These are phyloP conservation scores for Agaricus subrufescens DNA, from an alignment of 768 basidiomycete species.

Conservation along the genomic window DNA sequence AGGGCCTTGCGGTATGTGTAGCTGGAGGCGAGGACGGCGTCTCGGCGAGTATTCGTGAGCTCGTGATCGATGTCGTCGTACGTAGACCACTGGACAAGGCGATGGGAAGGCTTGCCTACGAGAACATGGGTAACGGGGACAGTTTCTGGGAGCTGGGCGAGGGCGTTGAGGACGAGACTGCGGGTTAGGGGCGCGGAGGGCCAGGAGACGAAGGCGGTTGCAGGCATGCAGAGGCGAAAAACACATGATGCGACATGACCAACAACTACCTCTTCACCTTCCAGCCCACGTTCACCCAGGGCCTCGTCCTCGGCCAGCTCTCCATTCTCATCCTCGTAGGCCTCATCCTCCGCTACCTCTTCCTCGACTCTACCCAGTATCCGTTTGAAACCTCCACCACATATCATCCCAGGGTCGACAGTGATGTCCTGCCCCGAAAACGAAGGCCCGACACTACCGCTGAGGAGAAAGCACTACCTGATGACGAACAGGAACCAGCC, in stretches of 20 bases:
- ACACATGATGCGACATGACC: slow-evolving; percentile 28
- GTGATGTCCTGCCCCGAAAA: slow-evolving; percentile 37
- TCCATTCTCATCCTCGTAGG: slow-evolving; percentile 76
- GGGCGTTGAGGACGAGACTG: slow-evolving; percentile 37
- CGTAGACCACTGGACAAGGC: slow-evolving; percentile 74
- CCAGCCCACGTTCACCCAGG: slow-evolving; percentile 92
- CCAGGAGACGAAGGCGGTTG: slow-evolving; percentile 36
- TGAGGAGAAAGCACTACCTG: slow-evolving; percentile 20
- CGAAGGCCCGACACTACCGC: slow-evolving; percentile 22
- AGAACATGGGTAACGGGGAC: slow-evolving; percentile 10
- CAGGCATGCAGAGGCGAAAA: background rate
- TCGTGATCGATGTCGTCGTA: slow-evolving; percentile 86
- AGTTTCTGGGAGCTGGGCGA: slow-evolving; percentile 16
- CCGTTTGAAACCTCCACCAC: slow-evolving; percentile 45
- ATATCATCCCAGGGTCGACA: slow-evolving; percentile 57
- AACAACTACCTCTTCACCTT: slow-evolving; percentile 65
- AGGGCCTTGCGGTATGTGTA: slow-evolving; percentile 90
- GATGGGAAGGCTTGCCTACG: slow-evolving; percentile 3
- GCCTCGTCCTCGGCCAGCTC: slow-evolving; percentile 86
- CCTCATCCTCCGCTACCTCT: slow-evolving; percentile 90
- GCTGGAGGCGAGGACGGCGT: slow-evolving; percentile 63
- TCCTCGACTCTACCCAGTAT: slow-evolving; percentile 74
- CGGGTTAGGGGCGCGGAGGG: slow-evolving; percentile 45
- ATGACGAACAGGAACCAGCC: slow-evolving; percentile 19
- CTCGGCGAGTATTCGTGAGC: slow-evolving; percentile 49